Percentiles rank a stretch among this genome's conserved stretches.
phyloP scores from a whole-genome alignment of 768 basidiomycete genomes.

The Leucocoprinus birnbaumii region DNA sequence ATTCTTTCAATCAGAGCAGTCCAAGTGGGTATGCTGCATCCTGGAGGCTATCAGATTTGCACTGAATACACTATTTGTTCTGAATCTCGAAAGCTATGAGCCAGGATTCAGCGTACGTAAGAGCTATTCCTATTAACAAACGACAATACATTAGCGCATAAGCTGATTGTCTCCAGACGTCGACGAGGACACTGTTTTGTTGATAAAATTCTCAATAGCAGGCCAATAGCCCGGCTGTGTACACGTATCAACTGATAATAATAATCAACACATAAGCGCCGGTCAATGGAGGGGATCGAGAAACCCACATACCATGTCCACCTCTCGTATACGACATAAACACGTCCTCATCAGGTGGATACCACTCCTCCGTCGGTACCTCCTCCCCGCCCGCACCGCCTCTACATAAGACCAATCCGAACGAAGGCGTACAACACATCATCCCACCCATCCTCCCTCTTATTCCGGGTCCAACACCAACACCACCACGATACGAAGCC shows the following conservation, averaged over 20 bases:
- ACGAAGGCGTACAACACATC: neutral
- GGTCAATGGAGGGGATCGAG: neutral
- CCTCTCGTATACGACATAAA: slow-evolving; percentile 2
- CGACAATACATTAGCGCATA: too few relatives aligned
- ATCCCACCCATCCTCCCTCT: neutral
- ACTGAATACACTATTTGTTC: too few relatives aligned
- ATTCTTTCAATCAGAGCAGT: too few relatives aligned
- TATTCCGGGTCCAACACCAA: neutral
- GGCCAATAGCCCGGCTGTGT: neutral
- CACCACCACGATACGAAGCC: neutral
- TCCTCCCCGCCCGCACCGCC: neutral
- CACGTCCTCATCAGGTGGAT: slow-evolving; percentile 3
- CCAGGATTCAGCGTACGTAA: too few relatives aligned
- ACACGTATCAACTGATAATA: slow-evolving; percentile 1
- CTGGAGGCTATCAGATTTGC: too few relatives aligned
- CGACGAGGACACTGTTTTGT: neutral
- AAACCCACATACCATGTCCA: slow-evolving; percentile 11
- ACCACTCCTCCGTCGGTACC: neutral
- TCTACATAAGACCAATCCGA: neutral
- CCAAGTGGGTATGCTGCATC: too few relatives aligned
- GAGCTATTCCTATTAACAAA: too few relatives aligned
- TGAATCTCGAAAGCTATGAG: too few relatives aligned
- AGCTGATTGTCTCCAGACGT: neutral
- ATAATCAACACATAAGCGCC: neutral
- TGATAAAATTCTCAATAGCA: neutral